phyloP scores from a whole-genome alignment of 2,329 filamentous ascomycete genomes.

The Fusarium sp. region DNA sequence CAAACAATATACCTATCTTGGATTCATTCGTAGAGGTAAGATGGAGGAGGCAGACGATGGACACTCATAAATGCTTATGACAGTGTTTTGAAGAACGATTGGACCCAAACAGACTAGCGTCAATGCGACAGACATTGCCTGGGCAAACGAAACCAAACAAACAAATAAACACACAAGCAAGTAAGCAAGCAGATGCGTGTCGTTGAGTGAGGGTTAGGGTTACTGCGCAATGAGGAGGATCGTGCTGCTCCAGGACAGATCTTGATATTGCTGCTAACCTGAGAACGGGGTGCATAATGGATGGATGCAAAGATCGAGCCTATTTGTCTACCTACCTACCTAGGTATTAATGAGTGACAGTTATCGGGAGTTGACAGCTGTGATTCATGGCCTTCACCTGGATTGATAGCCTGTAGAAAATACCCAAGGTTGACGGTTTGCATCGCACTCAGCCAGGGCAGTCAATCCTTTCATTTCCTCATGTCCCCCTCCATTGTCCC shows the following conservation, averaged over 20 bases:
- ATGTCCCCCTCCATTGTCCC: slow-evolving; percentile 7
- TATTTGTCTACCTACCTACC: no score
- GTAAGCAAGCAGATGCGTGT: slow-evolving; percentile 3
- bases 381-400: slow-evolving; percentile 1
- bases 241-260: no score
- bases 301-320: not conserved
- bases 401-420: not conserved
- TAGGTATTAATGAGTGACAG: not conserved
- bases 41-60: slow-evolving; percentile 1
- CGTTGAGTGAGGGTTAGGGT: not conserved
- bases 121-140: slow-evolving; percentile 16
- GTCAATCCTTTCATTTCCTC: slow-evolving; percentile 44
- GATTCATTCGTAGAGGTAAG: no score
- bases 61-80: slow-evolving; percentile 11
- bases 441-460: slow-evolving; percentile 30
- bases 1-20: no score
- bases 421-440: slow-evolving; percentile 16
- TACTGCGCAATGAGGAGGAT: not conserved
- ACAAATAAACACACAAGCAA: slow-evolving; percentile 17
- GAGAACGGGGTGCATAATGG: no score
- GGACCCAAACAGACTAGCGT: slow-evolving; percentile 1
- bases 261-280: no score
- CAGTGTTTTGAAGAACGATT: not conserved
- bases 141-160: slow-evolving; percentile 23
- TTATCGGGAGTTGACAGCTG: not conserved